Evolutionary conservation across 2,329 filamentous ascomycete species (phyloP).

Genomic region (Penicillium janthinellum): DNA sequence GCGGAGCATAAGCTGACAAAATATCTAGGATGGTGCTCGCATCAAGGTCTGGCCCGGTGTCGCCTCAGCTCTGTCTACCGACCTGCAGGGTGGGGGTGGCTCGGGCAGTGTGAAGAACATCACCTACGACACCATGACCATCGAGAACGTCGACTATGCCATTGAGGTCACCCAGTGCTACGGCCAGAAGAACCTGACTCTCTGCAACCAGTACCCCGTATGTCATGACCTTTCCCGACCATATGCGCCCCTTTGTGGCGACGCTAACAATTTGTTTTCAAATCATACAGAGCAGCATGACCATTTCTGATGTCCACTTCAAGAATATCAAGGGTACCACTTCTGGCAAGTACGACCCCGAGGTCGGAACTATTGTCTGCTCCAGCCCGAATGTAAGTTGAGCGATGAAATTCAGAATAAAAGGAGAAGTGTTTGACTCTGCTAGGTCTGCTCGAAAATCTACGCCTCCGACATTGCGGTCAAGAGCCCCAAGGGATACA

Average conservation of each 20-base stretch:
- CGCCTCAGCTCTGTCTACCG: slow-evolving; percentile 57
- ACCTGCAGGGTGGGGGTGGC: slow-evolving; percentile 68
- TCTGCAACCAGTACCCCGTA: slow-evolving; percentile 62
- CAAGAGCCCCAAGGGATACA: slow-evolving; percentile 49
- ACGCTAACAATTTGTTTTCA: neutral
- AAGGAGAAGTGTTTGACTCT: neutral
- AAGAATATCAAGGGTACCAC: slow-evolving; percentile 60
- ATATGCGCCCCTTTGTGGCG: too few relatives aligned
- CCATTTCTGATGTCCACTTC: slow-evolving; percentile 59
- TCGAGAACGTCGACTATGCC: slow-evolving; percentile 65
- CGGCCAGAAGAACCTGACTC: slow-evolving; percentile 62
- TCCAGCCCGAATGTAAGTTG: slow-evolving; percentile 51
- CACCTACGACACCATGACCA: slow-evolving; percentile 64
- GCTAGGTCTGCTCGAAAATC: slow-evolving; percentile 50
- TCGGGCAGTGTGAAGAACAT: slow-evolving; percentile 65
- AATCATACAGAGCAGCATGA: slow-evolving; percentile 46
- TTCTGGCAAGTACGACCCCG: slow-evolving; percentile 46
- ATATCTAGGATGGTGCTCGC: slow-evolving; percentile 61
- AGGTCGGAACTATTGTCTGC: slow-evolving; percentile 53
- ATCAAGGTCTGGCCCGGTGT: slow-evolving; percentile 74
- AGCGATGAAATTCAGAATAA: too few relatives aligned
- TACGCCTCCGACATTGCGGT: slow-evolving; percentile 50
- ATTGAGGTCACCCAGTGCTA: slow-evolving; percentile 69
- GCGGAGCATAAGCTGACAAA: slow-evolving; percentile 42
- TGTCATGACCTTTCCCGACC: slow-evolving; percentile 7